phyloP scores from a whole-genome alignment of 73 alveolate genomes.

The Paramecium pentaurelia region DNA sequence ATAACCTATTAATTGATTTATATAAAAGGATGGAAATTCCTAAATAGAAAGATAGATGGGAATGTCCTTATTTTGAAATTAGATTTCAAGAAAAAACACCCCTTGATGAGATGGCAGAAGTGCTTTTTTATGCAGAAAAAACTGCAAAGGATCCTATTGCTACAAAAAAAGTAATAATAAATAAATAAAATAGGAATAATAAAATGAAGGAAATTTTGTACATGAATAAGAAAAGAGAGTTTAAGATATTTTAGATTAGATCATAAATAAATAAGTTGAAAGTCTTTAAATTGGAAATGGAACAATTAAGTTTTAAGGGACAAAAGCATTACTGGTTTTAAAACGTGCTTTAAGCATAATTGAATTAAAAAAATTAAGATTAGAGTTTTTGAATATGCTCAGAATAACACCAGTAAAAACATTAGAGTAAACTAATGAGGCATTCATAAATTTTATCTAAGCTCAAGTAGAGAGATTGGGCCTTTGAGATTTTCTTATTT shows the following conservation, averaged over 20 bases:
- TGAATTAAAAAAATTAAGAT: constrained; percentile 19
- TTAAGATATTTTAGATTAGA: constrained; percentile 72
- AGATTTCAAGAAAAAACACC: constrained; percentile 83
- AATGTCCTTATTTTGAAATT: constrained; percentile 81
- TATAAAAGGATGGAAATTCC: constrained; percentile 91
- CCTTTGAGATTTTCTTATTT: not conserved
- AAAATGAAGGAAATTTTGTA: constrained; percentile 81
- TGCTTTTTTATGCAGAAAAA: constrained; percentile 75
- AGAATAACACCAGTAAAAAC: not conserved
- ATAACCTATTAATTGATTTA: constrained; percentile 75
- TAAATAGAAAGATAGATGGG: constrained; percentile 91
- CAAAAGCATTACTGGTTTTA: not conserved
- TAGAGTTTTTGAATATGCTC: constrained; percentile 5
- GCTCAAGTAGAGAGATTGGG: not conserved
- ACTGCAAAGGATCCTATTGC: constrained; percentile 92
- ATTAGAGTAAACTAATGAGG: not conserved
- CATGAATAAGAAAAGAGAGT: constrained; percentile 84
- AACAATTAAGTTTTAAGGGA: not conserved
- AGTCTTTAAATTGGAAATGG: constrained; percentile 22
- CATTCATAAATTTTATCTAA: not conserved
- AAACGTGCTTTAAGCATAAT: not conserved
- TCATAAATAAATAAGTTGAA: constrained; percentile 71
- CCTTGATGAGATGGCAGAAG: constrained; percentile 78
- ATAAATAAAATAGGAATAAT: constrained; percentile 55
- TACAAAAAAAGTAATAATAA: constrained; percentile 65